phyloP scores from a whole-genome alignment of 108 stramenopile genomes.

The Parietichytrium sp. region DNA sequence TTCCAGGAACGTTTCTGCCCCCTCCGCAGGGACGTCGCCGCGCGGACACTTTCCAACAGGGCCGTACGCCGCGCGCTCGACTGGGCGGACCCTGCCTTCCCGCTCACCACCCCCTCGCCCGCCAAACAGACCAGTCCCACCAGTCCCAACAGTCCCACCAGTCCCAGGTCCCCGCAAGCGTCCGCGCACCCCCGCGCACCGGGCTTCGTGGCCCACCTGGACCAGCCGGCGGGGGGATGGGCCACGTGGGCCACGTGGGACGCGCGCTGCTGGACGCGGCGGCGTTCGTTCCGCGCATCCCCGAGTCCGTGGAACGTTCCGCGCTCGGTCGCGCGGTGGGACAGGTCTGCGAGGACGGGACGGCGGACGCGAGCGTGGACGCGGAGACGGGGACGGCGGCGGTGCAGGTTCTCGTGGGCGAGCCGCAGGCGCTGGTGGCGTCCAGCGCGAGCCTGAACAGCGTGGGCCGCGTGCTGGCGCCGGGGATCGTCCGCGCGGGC shows the following conservation, averaged over 20 bases:
- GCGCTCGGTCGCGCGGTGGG: not conserved
- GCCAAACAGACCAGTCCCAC: not conserved
- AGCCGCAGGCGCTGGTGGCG: not conserved
- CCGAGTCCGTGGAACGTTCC: not conserved
- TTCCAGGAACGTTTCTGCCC: not conserved
- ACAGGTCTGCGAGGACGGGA: not conserved
- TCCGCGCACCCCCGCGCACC: constrained; percentile 1
- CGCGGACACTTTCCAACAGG: not conserved
- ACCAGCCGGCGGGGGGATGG: too few relatives aligned
- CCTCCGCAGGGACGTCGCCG: not conserved
- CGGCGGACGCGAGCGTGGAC: not conserved
- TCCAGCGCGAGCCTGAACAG: not conserved
- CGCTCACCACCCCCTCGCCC: too few relatives aligned
- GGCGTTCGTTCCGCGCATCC: constrained; percentile 7
- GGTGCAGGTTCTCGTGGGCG: not conserved
- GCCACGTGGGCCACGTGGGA: too few relatives aligned
- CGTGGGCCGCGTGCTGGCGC: not conserved
- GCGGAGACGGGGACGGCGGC: not conserved
- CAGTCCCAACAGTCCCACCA: not conserved
- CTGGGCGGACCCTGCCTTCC: too few relatives aligned
- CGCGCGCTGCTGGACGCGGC: too few relatives aligned
- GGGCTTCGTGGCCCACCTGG: not conserved
- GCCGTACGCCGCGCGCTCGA: not conserved
- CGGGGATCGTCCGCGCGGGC: not conserved
- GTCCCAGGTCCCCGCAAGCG: not conserved